These are phyloP conservation scores for Tricholoma bakamatsutake DNA, from an alignment of 768 basidiomycete species.

Conservation along the genomic window DNA sequence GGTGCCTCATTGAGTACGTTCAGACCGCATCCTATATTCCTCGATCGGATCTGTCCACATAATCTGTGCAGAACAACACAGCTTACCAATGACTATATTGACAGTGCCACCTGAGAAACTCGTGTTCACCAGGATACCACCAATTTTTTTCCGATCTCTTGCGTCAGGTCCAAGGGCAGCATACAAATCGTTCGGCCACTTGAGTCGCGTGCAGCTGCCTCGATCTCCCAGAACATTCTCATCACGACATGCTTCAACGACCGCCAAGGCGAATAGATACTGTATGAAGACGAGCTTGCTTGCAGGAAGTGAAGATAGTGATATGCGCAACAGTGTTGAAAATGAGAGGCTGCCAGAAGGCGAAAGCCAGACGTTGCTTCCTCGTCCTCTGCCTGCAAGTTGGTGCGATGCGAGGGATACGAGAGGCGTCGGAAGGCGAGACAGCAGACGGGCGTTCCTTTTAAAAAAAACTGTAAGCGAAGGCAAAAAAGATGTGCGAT, in stretches of 20 bases:
- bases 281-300: slow-evolving; percentile 86
- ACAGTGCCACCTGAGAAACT: slow-evolving; percentile 69
- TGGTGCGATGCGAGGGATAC: slow-evolving; percentile 86
- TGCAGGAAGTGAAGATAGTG: slow-evolving; percentile 44
- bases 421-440: slow-evolving; percentile 64
- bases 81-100: slow-evolving; percentile 76
- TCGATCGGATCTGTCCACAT: slow-evolving; percentile 1
- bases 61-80: neutral
- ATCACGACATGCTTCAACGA: slow-evolving; percentile 78
- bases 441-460: slow-evolving; percentile 74
- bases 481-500: neutral
- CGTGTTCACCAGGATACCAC: slow-evolving; percentile 89
- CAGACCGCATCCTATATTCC: slow-evolving; percentile 70
- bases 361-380: slow-evolving; percentile 88
- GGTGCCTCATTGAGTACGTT: slow-evolving; percentile 83
- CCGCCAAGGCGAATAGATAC: slow-evolving; percentile 85
- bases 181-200: slow-evolving; percentile 98
- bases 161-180: slow-evolving; percentile 47
- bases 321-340: slow-evolving; percentile 64
- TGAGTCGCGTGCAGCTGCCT: slow-evolving; percentile 64
- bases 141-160: slow-evolving; percentile 68
- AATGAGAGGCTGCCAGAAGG: slow-evolving; percentile 86
- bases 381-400: slow-evolving; percentile 82
- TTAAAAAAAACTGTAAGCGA: neutral
- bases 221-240: slow-evolving; percentile 44